A percentile compares a stretch with the other conserved stretches of the same genome.
phyloP scores from a whole-genome alignment of 345 rosid species.

The Eucalyptus curtisii region DNA sequence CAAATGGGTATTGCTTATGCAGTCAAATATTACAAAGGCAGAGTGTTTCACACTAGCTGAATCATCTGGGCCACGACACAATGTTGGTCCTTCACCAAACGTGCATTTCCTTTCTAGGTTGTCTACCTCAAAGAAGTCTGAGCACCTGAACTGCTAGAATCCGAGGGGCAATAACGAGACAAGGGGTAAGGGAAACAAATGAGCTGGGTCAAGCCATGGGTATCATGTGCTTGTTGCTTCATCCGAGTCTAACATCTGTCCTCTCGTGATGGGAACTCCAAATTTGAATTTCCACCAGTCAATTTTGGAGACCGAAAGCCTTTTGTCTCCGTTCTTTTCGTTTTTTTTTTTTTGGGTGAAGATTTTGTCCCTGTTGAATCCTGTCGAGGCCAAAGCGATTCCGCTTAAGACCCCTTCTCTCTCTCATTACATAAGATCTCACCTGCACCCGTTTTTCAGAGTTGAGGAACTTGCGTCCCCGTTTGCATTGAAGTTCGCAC shows the following conservation, averaged over 20 bases:
- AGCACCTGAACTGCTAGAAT: background rate
- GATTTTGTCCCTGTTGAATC: background rate
- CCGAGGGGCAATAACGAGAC: background rate
- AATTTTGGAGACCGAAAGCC: background rate
- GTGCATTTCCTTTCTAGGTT: background rate
- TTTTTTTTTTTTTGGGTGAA: too few species aligned
- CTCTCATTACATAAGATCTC: background rate
- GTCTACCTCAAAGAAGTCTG: background rate
- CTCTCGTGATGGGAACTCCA: background rate
- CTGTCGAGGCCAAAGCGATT: background rate
- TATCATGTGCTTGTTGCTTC: background rate
- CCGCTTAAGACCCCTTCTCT: background rate
- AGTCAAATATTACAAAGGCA: background rate
- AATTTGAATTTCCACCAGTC: background rate
- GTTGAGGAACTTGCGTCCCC: background rate
- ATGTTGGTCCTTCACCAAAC: background rate
- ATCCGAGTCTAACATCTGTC: background rate
- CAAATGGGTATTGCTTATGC: background rate
- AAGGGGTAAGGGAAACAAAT: background rate
- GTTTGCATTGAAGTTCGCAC: background rate
- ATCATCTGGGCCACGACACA: background rate
- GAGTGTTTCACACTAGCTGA: background rate
- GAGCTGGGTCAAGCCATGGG: background rate
- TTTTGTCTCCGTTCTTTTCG: background rate
- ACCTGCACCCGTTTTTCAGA: background rate